Evolutionary conservation across 2,329 filamentous ascomycete species (phyloP), one percentile per base, ranked within the genome.

Genomic region (Exserohilum turcica): DNA sequence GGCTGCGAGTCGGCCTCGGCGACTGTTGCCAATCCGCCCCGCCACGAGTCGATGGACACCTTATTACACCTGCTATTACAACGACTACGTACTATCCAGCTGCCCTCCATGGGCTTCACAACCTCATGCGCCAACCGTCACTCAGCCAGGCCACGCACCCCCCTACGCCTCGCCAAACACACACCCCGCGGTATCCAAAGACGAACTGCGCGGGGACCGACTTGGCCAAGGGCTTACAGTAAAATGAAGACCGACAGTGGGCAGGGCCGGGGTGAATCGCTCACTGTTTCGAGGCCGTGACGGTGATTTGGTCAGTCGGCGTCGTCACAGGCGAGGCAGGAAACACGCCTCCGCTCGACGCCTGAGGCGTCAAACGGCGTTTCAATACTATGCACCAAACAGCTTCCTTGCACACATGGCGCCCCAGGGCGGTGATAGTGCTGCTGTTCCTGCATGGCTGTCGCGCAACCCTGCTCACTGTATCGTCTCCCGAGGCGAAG

Each of bases 371-470:
- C 21, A 50, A 38, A 42, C 35, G 31, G 28, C 31, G 47, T 54
- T 49, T 44, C 47, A 47, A 38, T 36, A 38, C 18, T 21, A 43
- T 24, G 43, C 19, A 36, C 39, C 36, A 44, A 38, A 24, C 19
- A 18, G 16, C 29, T 10, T 35, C 19, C 28, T 8, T 43, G 32
- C 33, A 32, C 49, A 28, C 36, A 49, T 43, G 31, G 33, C 39
- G n/a, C n/a, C n/a, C 37, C 15, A n/a, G 19, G 15, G 31, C 21
- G n/a, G 42, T 52, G 52, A 46, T n/a, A 46, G 39, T 24, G 32
- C 16, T 32, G 21, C n/a, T 16, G 54, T 63, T 61, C 54, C 54
- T 61, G 57, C 60, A 56, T 60, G 38, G 29, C 39, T 42, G 46
- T 40, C 40, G 36, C 19, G 47, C 40, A 47, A 16, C 21, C 45